Percentiles rank a stretch among this genome's conserved stretches.
These are phyloP conservation scores for Ceratocystiopsis minuta DNA, from an alignment of 2,329 filamentous ascomycete species.

Conservation along the genomic window DNA sequence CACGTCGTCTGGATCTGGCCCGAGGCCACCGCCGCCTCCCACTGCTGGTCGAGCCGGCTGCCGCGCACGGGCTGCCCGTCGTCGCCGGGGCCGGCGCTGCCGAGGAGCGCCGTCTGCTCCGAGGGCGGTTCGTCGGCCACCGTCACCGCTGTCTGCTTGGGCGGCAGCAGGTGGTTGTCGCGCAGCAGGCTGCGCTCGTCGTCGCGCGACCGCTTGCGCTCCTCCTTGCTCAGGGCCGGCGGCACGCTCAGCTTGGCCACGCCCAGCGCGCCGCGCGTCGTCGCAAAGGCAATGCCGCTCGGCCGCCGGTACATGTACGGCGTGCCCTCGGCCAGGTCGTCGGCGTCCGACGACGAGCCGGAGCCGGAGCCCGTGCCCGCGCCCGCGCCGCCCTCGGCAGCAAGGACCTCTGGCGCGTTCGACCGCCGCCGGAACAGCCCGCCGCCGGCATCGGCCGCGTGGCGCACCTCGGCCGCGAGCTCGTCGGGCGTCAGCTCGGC, in stretches of 20 bases:
- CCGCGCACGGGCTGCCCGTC: conserved; percentile 12
- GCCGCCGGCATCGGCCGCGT: not conserved
- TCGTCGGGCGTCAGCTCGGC: conserved; percentile 45
- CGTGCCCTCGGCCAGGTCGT: conserved; percentile 11
- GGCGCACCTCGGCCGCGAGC: conserved; percentile 10
- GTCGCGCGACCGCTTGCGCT: conserved; percentile 36
- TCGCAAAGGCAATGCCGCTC: conserved; percentile 56
- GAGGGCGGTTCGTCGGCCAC: not conserved
- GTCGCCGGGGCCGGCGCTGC: not conserved
- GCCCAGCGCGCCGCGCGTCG: conserved; percentile 51
- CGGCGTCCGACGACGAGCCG: conserved; percentile 11
- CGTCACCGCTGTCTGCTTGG: conserved; percentile 24
- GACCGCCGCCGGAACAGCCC: not conserved
- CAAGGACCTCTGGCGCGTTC: conserved; percentile 11
- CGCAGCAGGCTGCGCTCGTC: conserved; percentile 43
- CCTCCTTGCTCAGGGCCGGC: conserved; percentile 31
- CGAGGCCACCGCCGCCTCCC: conserved; percentile 68
- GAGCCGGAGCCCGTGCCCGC: conserved; percentile 22
- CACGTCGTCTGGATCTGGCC: conserved; percentile 79
- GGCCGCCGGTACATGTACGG: conserved; percentile 54
- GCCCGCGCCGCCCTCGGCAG: conserved; percentile 14
- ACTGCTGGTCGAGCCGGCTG: conserved; percentile 45
- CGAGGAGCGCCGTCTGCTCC: conserved; percentile 20
- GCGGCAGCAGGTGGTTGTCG: conserved; percentile 47
- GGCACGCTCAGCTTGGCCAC: conserved; percentile 27